Conservation (phyloP, 1,139 yeast genomes). For the Geotrichum australiense region DNA sequence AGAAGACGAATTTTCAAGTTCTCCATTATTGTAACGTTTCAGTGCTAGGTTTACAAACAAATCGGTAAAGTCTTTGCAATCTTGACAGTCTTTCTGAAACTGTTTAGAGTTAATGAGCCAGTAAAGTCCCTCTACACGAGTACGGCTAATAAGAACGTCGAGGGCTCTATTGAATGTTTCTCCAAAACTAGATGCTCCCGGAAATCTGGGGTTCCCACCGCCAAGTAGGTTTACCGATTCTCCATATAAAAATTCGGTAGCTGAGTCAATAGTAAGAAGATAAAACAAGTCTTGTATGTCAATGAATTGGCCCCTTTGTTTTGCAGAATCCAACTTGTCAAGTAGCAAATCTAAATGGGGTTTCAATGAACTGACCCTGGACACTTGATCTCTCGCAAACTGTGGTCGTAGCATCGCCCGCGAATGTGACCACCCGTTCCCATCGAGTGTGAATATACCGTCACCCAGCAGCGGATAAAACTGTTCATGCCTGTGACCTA, state of each 20-base stretch:
- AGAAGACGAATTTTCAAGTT: conserved; percentile 22
- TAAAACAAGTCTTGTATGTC: conserved; percentile 47
- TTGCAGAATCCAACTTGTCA: conserved; percentile 15
- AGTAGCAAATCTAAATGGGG: conserved; percentile 37
- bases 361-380: conserved; percentile 42
- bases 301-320: conserved; percentile 27
- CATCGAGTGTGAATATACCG: conserved; percentile 52
- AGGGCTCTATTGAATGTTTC: conserved; percentile 43
- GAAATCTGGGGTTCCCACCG: conserved; percentile 15
- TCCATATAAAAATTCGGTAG: conserved; percentile 55
- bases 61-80: conserved; percentile 30
- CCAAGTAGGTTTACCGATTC: conserved; percentile 40
- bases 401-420: conserved; percentile 54
- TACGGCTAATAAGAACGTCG: conserved; percentile 35
- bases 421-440: conserved; percentile 50
- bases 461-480: conserved; percentile 45
- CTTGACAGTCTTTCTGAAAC: conserved; percentile 29
- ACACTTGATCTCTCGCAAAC: conserved; percentile 48
- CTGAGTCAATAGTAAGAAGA: conserved; percentile 50
- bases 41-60: conserved; percentile 30
- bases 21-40: conserved; percentile 3
- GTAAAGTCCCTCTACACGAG: conserved; percentile 37
- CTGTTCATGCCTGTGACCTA: conserved; percentile 43
- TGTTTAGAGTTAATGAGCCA: conserved; percentile 33
- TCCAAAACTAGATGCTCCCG: conserved; percentile 36